Conservation (phyloP, 345 rosid genomes). For the Salix caprea region DNA sequence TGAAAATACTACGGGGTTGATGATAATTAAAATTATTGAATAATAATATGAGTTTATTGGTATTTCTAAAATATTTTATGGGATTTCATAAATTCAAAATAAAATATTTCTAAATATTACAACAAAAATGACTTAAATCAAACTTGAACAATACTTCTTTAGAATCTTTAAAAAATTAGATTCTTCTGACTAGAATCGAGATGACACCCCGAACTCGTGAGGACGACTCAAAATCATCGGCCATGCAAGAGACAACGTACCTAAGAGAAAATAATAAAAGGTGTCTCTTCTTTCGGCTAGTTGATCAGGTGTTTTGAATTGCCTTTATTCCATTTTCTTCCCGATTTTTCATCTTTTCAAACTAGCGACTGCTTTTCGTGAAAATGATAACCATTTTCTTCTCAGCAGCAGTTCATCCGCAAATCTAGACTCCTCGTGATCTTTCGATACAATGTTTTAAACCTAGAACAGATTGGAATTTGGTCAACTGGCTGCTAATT, state of each 20-base stretch:
- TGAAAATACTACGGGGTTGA: no score
- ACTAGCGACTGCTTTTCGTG: background rate
- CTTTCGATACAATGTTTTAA: no score
- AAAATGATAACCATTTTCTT: background rate
- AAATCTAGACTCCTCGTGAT: background rate
- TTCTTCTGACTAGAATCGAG: background rate
- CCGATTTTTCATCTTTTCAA: background rate
- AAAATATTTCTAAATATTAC: no score
- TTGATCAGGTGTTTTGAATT: background rate
- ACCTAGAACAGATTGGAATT: no score
- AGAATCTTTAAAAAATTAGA: no score
- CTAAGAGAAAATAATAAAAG: background rate
- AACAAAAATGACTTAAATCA: no score
- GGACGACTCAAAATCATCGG: background rate
- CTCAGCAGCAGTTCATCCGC: background rate
- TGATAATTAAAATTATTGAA: no score
- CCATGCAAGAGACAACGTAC: background rate
- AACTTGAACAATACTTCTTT: no score
- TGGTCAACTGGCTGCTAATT: no score
- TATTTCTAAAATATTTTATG: no score
- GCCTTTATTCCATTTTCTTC: background rate
- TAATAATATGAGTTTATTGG: no score
- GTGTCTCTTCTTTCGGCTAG: background rate
- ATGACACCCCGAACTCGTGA: background rate
- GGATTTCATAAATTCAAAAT: no score